Base-by-base conservation (phyloP, 225 moss, liverwort and hornwort genomes). In the Polytrichum commune region DNA sequence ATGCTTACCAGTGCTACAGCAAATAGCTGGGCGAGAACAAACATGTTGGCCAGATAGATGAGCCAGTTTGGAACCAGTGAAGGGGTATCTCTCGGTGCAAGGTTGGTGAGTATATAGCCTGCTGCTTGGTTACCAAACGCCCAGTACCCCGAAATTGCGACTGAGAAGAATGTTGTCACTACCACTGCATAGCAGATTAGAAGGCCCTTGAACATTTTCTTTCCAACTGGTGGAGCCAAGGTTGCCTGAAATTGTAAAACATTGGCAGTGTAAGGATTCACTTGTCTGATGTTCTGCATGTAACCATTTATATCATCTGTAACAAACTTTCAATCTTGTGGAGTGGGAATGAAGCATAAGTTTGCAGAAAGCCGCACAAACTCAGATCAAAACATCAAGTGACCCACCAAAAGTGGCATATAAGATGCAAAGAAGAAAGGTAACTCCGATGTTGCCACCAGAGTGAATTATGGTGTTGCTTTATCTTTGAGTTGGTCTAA, bases 201-300 rank as follows among this genome's bases (percentile, higher is more conserved):
- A 53, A 89, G 74, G 27, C 87, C 87, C 55, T 74, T 89, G 54
- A 89, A 78, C 89, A 89, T 82, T 71, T 89, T 84, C 13, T 81
- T 71, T 29, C 67, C 30, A 60, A 85, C 78, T 18, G 85, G 85
- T 60, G 85, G 81, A 68, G 85, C 81, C 78, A 85, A 65, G 4
- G 81, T 85, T 28, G 85, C 85, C 81, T 85, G 62, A 27, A 35
- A 62, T 61, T 7, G 56, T 35, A 29, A 29, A 24, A 58, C 6
- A 58, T 24, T 20, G 58, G 58, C 22, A 20, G 58, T 57, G 57
- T 58, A 22, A 58, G 8, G 1, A 23, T 58, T 20, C 13, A 23
- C 58, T 24, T 58, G 20, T 58, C 1, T 22, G n/a, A 58, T 8
- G 9, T 20, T 58, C 22, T 58, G 20, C 5, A 58, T 58, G 58